These are phyloP conservation scores for Boletus edulis DNA, from an alignment of 768 basidiomycete genomes.

Conservation along the genomic window DNA sequence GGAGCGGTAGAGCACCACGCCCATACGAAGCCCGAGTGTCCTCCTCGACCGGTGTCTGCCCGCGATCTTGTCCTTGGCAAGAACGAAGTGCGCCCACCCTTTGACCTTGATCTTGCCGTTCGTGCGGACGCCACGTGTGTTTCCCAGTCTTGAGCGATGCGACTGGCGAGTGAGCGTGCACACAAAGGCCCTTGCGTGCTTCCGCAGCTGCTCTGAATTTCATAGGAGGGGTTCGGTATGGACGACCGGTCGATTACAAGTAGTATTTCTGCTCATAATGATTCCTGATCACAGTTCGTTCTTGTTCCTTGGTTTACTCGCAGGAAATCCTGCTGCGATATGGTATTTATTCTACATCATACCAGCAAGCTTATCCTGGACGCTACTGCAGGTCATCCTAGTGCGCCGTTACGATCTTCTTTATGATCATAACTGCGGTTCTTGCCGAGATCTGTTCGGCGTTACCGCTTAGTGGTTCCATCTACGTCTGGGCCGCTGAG, in stretches of 20 bases:
- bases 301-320: conserved; percentile 77
- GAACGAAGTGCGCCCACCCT: conserved; percentile 38
- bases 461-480: conserved; percentile 82
- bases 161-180: conserved; percentile 3
- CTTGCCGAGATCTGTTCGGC: conserved; percentile 92
- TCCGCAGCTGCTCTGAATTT: conserved; percentile 73
- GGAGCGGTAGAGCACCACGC: too few relatives aligned
- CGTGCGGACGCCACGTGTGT: conserved; percentile 15
- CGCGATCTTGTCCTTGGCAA: conserved; percentile 19
- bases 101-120: conserved; percentile 22
- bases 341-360: conserved; percentile 44
- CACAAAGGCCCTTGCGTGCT: conserved; percentile 31
- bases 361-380: conserved; percentile 10
- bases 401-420: conserved; percentile 74
- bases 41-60: conserved; percentile 23
- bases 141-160: conserved; percentile 2
- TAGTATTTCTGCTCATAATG: conserved; percentile 4
- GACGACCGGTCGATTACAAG: not conserved
- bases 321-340: conserved; percentile 85
- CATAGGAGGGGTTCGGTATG: conserved; percentile 80
- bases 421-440: conserved; percentile 84
- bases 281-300: conserved; percentile 48
- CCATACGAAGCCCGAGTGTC: too few relatives aligned
- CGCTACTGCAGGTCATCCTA: conserved; percentile 71
- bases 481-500: conserved; percentile 94